Conservation (phyloP, 192 early-diverging fungal species). For the Backusella luteola region DNA sequence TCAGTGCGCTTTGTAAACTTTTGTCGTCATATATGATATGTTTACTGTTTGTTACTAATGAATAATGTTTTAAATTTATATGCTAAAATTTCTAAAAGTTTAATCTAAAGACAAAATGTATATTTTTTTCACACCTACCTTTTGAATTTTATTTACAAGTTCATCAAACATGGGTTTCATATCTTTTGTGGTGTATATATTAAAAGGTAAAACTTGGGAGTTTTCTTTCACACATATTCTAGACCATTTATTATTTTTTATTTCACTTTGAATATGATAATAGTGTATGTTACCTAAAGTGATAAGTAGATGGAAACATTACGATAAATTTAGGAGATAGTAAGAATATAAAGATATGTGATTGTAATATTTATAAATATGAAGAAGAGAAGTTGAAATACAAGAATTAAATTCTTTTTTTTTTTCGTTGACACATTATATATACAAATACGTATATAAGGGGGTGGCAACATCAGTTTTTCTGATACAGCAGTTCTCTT, state of each 20-base stretch:
- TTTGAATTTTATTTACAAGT: neutral
- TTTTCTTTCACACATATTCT: neutral
- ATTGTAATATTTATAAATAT: neutral
- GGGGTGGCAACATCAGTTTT: conserved; percentile 1
- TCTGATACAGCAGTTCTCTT: neutral
- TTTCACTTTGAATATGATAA: neutral
- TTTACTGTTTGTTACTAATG: neutral
- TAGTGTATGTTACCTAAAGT: neutral
- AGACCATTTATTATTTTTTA: neutral
- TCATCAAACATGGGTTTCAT: neutral
- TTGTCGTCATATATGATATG: neutral
- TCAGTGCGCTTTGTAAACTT: neutral
- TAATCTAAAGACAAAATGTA: neutral
- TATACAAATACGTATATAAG: neutral
- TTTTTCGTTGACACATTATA: neutral
- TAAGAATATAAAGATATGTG: neutral
- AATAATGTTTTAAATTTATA: neutral
- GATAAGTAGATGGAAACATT: neutral
- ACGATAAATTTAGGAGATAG: neutral
- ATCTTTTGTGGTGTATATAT: neutral
- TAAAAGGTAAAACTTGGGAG: neutral
- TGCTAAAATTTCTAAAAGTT: neutral
- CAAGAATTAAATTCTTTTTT: neutral
- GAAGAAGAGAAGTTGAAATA: neutral
- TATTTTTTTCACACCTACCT: neutral